Base-by-base conservation (phyloP, 2,329 filamentous ascomycete species). In the Neophaeococcomyces aloes region DNA sequence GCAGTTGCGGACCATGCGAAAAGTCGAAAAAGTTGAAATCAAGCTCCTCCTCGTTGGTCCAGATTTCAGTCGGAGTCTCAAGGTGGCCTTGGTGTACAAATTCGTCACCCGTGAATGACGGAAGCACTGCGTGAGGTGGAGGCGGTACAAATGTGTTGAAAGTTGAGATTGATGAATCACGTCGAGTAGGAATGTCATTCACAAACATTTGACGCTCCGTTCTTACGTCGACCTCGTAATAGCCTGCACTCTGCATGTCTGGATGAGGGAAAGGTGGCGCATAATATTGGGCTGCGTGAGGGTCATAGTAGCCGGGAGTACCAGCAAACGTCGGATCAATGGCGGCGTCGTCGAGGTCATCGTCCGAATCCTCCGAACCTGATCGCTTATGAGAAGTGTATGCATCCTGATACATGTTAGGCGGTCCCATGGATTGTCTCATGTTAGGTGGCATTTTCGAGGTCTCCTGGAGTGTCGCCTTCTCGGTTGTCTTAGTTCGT, bases 131-230 rank as follows among this genome's bases (percentile, higher is more conserved):
- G 47, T 83, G 79, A 1, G 79, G 69, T 15, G 51, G 44, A 18
- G 82, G 78, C 23, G 85, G 83, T 13, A 86, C 81, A 61, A 80
- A 91, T n/a, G 86, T 88, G 74, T 81, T 94, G 65, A 94, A 95
- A 18, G 87, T 94, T 0, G 88, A 93, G 29, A 87, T 81, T 25
- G 86, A 86, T 10, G 87, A 94, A 65, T 95, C 88, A 53, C 79
- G 74, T 48, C 89, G 72, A 11, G 87, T 83, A 3, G 86, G 86
- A 44, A 94, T 75, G 60, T 95, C 85, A 57, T 95, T 86, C 64
- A 95, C 80, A 63, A 85, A 94, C 71, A 93, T 87, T 56, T 95
- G 86, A 52, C 86, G 76, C 68, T 95, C 89, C 1, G 88, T 95
- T 74, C 89, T 94, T 69, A 96, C 83, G 62, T 95, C 89, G 48